Evolutionary conservation across 495 filamentous ascomycete species (phyloP), one percentile per base, ranked within the genome.

Genomic region (Hyaloscypha hepaticicola): DNA sequence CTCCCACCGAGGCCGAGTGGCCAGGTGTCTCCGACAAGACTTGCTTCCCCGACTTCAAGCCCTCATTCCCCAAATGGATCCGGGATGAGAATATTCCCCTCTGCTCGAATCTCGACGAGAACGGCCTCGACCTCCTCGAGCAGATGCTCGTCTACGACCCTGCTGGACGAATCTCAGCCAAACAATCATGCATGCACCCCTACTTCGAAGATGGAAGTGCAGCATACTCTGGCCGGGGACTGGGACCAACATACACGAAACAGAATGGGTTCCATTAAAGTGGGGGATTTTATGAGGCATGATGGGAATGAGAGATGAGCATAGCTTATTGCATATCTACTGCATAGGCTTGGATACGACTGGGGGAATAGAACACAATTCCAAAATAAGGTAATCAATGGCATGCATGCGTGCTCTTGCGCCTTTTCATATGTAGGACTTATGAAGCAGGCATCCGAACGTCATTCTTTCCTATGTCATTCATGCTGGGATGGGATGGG

Each of bases 31-130:
- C 53, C 27, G 69, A 71, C 60, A 71, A 69, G 59, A 96, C 94
- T 21, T 92, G 91, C 21, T 97, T 97, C 79, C 95, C 96, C 51
- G 96, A 99, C 74, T 99, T 93, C 85, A 99, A 99, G 77, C 68
- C 90, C 34, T 93, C 90, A 5, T 99, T 99, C 80, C 95, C 95
- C 65, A 96, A 96, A 80, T 99, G 95, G 95, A 78, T 80, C 49
- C 88, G 96, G 53, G 91, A 94, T 66, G 77, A 81, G 52, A 77
- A 80, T 5, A 78, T 78, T 50, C 68, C 75, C 24, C 72, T 85
- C 11, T 82, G 78, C 76, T 71, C 73, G 11, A 83, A 82, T 65
- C 81, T 84, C 16, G 81, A 85, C 67, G 92, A 96, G n/a, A 80
- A 85, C 8, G 96, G 95, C 19, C 81, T 92, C 16, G 91, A 97